These are phyloP conservation scores for Elongisporangium anandrum DNA, from an alignment of 352 stramenopile genomes.

Conservation along the genomic window DNA sequence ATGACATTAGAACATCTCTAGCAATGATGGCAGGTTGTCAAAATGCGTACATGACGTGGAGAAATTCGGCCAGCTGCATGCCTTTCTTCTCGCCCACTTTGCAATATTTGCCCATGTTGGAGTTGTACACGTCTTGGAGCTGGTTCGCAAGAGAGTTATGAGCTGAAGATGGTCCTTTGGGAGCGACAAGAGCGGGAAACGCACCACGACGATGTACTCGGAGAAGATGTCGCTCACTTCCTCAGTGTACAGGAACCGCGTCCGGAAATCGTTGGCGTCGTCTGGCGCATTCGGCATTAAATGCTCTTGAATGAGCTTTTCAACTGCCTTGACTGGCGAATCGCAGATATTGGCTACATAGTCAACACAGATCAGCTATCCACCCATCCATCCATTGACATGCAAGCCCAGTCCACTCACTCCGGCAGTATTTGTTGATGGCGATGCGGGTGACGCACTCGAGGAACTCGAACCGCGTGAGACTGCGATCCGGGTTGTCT, in stretches of 20 bases:
- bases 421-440: constrained; percentile 75
- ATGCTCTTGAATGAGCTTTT: constrained; percentile 64
- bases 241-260: constrained; percentile 69
- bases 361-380: not conserved
- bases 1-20: too few species aligned
- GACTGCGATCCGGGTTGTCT: constrained; percentile 71
- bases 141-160: constrained; percentile 7
- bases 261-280: constrained; percentile 69
- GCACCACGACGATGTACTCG: constrained; percentile 66
- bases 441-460: constrained; percentile 71
- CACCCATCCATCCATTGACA: not conserved
- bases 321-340: constrained; percentile 57
- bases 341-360: constrained; percentile 56
- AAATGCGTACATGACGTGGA: constrained; percentile 36
- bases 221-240: constrained; percentile 70
- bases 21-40: too few species aligned
- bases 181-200: not conserved
- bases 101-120: constrained; percentile 70
- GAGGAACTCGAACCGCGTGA: constrained; percentile 78
- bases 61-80: constrained; percentile 71
- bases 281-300: constrained; percentile 38
- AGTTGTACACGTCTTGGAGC: constrained; percentile 72
- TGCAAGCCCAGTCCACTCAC: constrained; percentile 20
- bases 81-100: constrained; percentile 72
- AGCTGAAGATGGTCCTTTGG: not conserved